These are phyloP conservation scores for Diaporthe australafricana DNA, from an alignment of 2,329 filamentous ascomycete species.

Conservation along the genomic window DNA sequence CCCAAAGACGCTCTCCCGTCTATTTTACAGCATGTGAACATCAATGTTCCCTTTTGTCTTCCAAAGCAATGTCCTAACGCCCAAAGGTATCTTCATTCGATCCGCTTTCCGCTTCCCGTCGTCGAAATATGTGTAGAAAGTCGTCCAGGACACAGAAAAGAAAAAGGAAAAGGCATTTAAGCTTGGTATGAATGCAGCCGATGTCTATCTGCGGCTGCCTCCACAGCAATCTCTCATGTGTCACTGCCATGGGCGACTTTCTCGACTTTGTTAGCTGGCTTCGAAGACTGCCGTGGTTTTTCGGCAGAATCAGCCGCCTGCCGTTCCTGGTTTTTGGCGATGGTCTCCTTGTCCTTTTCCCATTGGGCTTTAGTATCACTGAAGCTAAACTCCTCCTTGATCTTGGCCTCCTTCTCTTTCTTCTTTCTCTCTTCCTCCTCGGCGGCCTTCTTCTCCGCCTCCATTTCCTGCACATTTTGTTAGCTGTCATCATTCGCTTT, in stretches of 20 bases:
- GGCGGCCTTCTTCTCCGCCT: constrained; percentile 81
- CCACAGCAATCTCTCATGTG: not conserved
- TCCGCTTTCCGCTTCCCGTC: not conserved
- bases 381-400: constrained; percentile 77
- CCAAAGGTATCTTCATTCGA: constrained; percentile 23
- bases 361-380: constrained; percentile 82
- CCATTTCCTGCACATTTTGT: constrained; percentile 79
- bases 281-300: constrained; percentile 34
- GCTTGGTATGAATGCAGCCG: constrained; percentile 8
- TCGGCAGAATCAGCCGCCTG: constrained; percentile 32
- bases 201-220: constrained; percentile 12
- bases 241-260: constrained; percentile 16
- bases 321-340: constrained; percentile 70
- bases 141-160: not conserved
- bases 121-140: constrained; percentile 12
- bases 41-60: constrained; percentile 33
- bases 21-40: constrained; percentile 25
- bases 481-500: not conserved
- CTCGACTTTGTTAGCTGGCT: constrained; percentile 17
- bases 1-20: constrained; percentile 39
- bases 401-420: constrained; percentile 78
- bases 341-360: constrained; percentile 85
- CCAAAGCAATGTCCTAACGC: constrained; percentile 37
- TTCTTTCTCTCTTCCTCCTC: constrained; percentile 84
- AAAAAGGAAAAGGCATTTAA: constrained; percentile 10